Base-by-base conservation (phyloP, 2,329 filamentous ascomycete genomes). In the Fonsecaea nubica region DNA sequence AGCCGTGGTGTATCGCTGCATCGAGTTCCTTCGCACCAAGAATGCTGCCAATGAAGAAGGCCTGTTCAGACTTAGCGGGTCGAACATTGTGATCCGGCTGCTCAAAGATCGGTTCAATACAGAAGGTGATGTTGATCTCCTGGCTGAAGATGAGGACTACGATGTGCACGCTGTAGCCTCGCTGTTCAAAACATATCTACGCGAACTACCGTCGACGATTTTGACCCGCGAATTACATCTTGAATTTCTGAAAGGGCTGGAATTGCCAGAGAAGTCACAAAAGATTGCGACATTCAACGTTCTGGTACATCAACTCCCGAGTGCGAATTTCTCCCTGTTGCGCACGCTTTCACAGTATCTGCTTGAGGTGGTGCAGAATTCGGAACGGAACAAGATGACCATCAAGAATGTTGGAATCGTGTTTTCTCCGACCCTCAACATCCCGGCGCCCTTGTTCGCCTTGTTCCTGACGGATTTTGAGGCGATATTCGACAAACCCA, bases 351-450 rank as follows among this genome's bases (percentile, higher is more conserved):
- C 94, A 56, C 88, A 91, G 3, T 97, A 97, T 80, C 80, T 99
- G 73, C 92, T 97, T 75, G 90, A 91, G 74, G 94, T 99, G 73
- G 92, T 97, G 75, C 93, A 95, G 78, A 93, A 97, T 73, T 85
- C 92, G 6, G 89, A 92, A 73, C 83, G 90, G 69, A 99, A 99
- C 82, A 98, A 97, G 84, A 99, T 99, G 95, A 97, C 92, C 10
- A 92, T 97, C 61, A 89, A 94, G 71, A 99, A 99, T 75, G 92
- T 99, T 62, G 94, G 95, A 70, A 98, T 99, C 73, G 94, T 99
- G 64, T 99, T 99, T 78, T 96, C 95, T 15, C 95, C 95, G 0
- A 98, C 95, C 0, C 85, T 99, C 62, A 98, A 98, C 77, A 97
- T 99, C 52, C 94, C 95, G 0, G 93, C 93, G 0, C 93, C 94